Conservation (phyloP, 495 filamentous ascomycete genomes). For the Chaetomidium leptoderma region DNA sequence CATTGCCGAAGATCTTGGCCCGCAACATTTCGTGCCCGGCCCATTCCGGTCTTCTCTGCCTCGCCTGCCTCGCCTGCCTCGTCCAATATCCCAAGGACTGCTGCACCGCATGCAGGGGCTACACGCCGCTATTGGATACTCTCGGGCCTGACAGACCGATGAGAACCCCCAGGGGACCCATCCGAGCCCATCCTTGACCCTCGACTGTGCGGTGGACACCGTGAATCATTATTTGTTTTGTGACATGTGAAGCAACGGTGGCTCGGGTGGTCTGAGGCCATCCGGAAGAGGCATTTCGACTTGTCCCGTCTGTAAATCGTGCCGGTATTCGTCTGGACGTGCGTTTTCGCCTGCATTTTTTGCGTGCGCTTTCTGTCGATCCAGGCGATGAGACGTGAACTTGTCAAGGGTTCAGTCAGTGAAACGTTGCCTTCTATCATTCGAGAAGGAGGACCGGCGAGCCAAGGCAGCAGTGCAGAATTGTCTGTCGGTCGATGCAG, state of each 20-base stretch:
- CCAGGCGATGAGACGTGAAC: neutral
- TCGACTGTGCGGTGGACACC: slow-evolving; percentile 9
- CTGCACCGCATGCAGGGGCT: slow-evolving; percentile 3
- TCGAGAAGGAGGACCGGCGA: neutral
- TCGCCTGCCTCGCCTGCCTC: slow-evolving; percentile 1
- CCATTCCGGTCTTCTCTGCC: neutral
- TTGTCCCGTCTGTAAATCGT: neutral
- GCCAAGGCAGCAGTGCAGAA: slow-evolving; percentile 2
- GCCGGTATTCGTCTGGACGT: too few species aligned
- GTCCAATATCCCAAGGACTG: neutral
- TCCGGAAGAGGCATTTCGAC: neutral
- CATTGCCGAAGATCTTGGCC: slow-evolving; percentile 14
- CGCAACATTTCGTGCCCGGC: slow-evolving; percentile 3
- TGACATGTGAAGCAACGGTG: slow-evolving; percentile 7
- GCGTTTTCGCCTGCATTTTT: too few species aligned
- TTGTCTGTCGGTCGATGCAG: neutral
- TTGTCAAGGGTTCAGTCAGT: neutral
- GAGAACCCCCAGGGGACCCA: neutral
- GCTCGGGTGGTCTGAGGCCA: neutral
- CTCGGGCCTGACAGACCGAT: neutral
- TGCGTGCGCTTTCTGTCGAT: slow-evolving; percentile 3
- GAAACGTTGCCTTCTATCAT: slow-evolving; percentile 2
- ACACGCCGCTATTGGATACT: neutral
- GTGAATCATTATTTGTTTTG: slow-evolving; percentile 4
- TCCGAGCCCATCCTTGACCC: neutral